Base-by-base conservation (phyloP, 805 yeast species). In the Cyberlindnera subsufficiens region DNA sequence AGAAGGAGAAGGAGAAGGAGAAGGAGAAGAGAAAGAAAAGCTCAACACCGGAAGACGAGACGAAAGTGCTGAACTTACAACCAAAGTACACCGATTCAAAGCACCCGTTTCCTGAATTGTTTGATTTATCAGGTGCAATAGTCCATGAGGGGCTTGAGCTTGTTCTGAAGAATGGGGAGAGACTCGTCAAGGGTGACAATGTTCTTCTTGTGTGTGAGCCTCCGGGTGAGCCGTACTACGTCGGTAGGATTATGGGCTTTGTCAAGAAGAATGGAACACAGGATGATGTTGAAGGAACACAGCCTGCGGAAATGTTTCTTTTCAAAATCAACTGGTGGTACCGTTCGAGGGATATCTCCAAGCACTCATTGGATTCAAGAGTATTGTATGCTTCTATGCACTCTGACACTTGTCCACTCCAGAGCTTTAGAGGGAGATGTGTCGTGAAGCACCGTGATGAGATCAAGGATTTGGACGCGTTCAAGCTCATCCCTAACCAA, bases 211-310 rank as follows among this genome's bases (percentile, higher is more conserved):
- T 90, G 11, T 79, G 93, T 49, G 96, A 88, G 60, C 96, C 96
- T 1, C 88, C 96, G 0, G 93, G 96, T 2, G 96, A 88, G 54
- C 97, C 98, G 0, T 93, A 85, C 67, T 86, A 88, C 55, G 75
- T 93, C 35, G 98, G 95, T 1, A 70, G 91, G 34, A 72, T 91
- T 32, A 75, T 86, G 70, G 93, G 90, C 14, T 87, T 89, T 51
- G 71, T 69, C 3, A 61, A 61, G 39, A 72, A 67, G 51, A 71
- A 67, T 41, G 49, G 43, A 15, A 43, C 42, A 3, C 20, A 37
- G 5, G 42, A 46, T 14, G 56, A 59, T 11, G 45, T 17, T 33
- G 47, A 46, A 10, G 52, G 51, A 3, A 52, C 64, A 32, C 73
- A 69, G 43, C 70, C 71, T 8, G 82, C 84, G 3, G 71, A 71